Evolutionary conservation across 108 stramenopile genomes (phyloP).

Genomic region (Fragilaria crotonensis): DNA sequence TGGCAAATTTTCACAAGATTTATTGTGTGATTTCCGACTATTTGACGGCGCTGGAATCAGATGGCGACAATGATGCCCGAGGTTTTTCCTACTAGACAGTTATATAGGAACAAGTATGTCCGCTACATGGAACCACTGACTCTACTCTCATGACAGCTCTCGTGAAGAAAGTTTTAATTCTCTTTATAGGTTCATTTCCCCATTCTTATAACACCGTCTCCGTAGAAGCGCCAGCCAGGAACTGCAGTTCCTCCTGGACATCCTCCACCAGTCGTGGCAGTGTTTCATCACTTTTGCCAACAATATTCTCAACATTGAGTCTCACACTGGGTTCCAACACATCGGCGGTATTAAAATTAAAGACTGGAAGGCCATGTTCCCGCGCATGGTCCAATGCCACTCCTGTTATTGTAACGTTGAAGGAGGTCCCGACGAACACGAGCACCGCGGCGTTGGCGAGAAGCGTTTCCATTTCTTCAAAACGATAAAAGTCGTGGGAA

Average conservation of each 20-base stretch:
- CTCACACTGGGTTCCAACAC: constrained; percentile 30
- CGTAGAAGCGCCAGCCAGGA: too few species aligned
- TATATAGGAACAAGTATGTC: background rate
- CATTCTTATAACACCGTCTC: too few species aligned
- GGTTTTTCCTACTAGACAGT: constrained; percentile 29
- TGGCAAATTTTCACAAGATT: constrained; percentile 60
- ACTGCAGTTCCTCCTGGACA: background rate
- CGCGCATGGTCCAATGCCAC: constrained; percentile 59
- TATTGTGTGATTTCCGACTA: constrained; percentile 53
- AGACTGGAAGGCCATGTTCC: constrained; percentile 29
- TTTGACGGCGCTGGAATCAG: constrained; percentile 58
- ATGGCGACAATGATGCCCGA: constrained; percentile 31
- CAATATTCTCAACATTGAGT: constrained; percentile 50
- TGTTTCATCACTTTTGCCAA: constrained; percentile 39
- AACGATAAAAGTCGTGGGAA: constrained; percentile 62
- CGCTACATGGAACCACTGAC: too few species aligned
- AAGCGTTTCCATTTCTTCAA: constrained; percentile 55
- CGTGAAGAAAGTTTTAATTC: too few species aligned
- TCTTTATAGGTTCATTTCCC: too few species aligned
- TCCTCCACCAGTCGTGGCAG: constrained; percentile 14
- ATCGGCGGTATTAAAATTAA: constrained; percentile 60
- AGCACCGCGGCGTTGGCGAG: constrained; percentile 37
- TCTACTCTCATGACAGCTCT: too few species aligned
- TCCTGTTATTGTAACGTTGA: constrained; percentile 45
- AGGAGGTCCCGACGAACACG: constrained; percentile 62